phyloP scores from a whole-genome alignment of 345 rosid genomes.

The Syzygium grande region DNA sequence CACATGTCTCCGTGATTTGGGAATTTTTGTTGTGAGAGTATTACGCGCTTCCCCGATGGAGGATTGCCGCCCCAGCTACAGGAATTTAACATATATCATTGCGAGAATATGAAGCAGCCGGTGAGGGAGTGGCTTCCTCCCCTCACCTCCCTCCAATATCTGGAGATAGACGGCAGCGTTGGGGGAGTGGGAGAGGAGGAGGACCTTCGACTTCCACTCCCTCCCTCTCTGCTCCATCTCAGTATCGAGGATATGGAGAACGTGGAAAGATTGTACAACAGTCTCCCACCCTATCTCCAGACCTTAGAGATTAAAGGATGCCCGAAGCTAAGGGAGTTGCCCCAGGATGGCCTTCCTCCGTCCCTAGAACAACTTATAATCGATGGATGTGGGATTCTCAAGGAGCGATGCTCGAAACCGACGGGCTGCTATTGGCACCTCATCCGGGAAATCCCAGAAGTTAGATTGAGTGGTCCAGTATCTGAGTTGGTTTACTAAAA shows the following conservation, averaged over 20 bases:
- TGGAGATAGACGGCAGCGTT: fast-evolving
- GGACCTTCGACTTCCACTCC: not conserved
- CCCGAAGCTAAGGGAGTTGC: not conserved
- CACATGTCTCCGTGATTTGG: fast-evolving
- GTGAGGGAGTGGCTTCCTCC: not conserved
- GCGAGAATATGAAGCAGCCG: not conserved
- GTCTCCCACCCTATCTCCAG: not conserved
- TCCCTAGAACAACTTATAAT: fast-evolving
- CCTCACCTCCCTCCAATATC: fast-evolving
- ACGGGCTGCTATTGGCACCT: not conserved
- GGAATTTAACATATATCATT: too few relatives aligned
- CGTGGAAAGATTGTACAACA: not conserved
- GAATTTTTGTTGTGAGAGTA: not conserved
- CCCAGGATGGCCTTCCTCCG: not conserved
- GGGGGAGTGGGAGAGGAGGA: not conserved
- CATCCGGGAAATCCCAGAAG: fast-evolving
- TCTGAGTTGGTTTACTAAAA: too few relatives aligned
- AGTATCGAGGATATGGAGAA: fast-evolving
- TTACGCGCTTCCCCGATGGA: fast-evolving
- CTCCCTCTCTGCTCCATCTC: not conserved
- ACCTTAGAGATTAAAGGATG: fast-evolving
- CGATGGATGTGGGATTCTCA: fast-evolving
- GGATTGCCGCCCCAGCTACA: not conserved
- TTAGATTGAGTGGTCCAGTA: too few relatives aligned
- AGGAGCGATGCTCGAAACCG: not conserved